Conservation (phyloP, 768 basidiomycete genomes). For the Pisolithus microcarpus region DNA sequence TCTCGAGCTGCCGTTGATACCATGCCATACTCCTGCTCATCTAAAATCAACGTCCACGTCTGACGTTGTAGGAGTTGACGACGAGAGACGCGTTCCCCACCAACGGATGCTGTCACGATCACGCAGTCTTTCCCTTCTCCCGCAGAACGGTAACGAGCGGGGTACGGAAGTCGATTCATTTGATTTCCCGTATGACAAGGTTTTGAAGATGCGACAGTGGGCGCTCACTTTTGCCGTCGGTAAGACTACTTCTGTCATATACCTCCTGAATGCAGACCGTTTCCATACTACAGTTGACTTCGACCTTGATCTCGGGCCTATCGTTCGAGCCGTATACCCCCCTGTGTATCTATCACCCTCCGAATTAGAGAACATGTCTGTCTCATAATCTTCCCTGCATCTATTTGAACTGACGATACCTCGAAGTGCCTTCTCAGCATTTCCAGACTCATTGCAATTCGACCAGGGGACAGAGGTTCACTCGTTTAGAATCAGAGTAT, state of each 20-base stretch:
- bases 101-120: conserved; percentile 35
- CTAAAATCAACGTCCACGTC: conserved; percentile 32
- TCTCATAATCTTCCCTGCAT: not conserved
- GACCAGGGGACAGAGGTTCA: conserved; percentile 79
- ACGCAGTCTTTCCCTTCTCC: conserved; percentile 38
- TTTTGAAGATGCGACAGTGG: conserved; percentile 56
- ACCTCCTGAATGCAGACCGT: not conserved
- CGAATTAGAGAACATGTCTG: conserved; percentile 78
- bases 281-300: conserved; percentile 58
- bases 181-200: conserved; percentile 39
- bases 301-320: conserved; percentile 81
- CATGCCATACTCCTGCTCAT: conserved; percentile 2
- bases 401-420: conserved; percentile 4
- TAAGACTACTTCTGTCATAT: conserved; percentile 18
- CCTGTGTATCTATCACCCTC: conserved; percentile 53
- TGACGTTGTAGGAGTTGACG: conserved; percentile 16
- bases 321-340: conserved; percentile 64
- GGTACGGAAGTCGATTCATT: conserved; percentile 36
- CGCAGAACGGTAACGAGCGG: conserved; percentile 25
- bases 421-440: conserved; percentile 79
- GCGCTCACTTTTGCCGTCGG: conserved; percentile 61
- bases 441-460: conserved; percentile 84
- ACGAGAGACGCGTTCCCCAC: conserved; percentile 7
- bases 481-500: conserved; percentile 76
- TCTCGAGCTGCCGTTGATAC: not conserved